phyloP scores from a whole-genome alignment of 257 asterid genomes.

The Nicotiana undulata region DNA sequence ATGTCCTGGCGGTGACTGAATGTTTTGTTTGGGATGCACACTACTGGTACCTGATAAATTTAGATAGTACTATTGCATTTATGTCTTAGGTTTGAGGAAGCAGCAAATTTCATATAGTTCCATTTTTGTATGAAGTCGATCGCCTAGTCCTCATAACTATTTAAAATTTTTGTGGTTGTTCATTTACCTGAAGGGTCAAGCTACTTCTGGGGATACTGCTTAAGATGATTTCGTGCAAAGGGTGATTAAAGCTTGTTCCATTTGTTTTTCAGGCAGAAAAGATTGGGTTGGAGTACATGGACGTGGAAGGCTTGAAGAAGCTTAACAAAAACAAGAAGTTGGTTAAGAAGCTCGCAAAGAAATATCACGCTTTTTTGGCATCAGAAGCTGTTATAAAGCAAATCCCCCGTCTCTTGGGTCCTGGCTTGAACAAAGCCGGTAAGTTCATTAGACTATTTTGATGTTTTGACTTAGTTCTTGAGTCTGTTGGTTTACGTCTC shows the following conservation, averaged over 20 bases:
- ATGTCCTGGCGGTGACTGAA: not conserved
- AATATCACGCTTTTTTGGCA: conserved; percentile 5
- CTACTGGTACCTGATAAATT: not conserved
- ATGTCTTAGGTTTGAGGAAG: not conserved
- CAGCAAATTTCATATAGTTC: not conserved
- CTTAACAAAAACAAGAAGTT: conserved; percentile 9
- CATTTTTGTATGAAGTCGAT: not conserved
- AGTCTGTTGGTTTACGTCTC: not conserved
- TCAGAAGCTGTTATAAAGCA: conserved; percentile 10
- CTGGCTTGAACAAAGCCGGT: conserved; percentile 8
- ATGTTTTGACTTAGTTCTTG: not conserved
- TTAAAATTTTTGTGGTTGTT: not conserved
- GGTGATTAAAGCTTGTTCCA: not conserved
- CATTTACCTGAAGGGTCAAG: not conserved
- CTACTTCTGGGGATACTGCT: not conserved
- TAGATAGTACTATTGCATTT: not conserved
- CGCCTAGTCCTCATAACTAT: not conserved
- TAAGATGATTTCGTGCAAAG: not conserved
- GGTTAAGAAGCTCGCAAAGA: not conserved
- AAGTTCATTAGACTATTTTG: not conserved
- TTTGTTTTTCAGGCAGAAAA: not conserved
- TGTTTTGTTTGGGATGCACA: not conserved
- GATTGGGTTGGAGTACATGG: conserved; percentile 6
- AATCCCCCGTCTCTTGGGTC: conserved; percentile 8
- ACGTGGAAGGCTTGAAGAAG: not conserved